Evolutionary conservation across 768 basidiomycete species (phyloP).

Genomic region (Phylloporus sp.): DNA sequence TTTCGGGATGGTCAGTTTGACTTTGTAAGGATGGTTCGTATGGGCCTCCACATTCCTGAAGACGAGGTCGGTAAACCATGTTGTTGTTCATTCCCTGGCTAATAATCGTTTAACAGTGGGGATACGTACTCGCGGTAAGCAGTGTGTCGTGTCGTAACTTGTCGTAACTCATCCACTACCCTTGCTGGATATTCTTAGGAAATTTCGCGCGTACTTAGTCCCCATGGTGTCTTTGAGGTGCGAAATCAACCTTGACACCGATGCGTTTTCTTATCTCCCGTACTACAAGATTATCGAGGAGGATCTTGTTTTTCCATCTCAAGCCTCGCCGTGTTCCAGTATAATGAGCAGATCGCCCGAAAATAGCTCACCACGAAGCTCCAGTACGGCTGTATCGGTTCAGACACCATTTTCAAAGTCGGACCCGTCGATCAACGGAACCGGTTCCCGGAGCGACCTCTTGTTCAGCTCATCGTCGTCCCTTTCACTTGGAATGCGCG

Average conservation of each 20-base stretch:
- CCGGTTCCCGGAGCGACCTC: slow-evolving; percentile 14
- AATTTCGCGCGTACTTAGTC: slow-evolving; percentile 60
- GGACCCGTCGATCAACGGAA: slow-evolving; percentile 17
- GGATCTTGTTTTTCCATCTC: slow-evolving; percentile 64
- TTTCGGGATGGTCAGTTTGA: slow-evolving; percentile 58
- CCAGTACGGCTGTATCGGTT: slow-evolving; percentile 24
- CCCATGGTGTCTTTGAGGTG: slow-evolving; percentile 64
- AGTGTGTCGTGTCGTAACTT: slow-evolving; percentile 6
- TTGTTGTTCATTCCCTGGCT: slow-evolving; percentile 7
- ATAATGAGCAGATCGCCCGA: slow-evolving; percentile 15
- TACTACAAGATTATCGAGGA: slow-evolving; percentile 64
- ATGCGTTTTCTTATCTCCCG: slow-evolving; percentile 3
- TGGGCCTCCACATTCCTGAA: slow-evolving; percentile 69
- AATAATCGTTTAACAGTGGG: slow-evolving; percentile 47
- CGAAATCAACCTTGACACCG: slow-evolving; percentile 8
- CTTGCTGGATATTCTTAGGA: slow-evolving; percentile 42
- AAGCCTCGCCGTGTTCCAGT: slow-evolving; percentile 7
- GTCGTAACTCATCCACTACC: slow-evolving; percentile 14
- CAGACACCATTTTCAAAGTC: slow-evolving; percentile 18
- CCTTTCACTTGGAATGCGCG: slow-evolving; percentile 19
- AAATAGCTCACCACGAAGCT: slow-evolving; percentile 26
- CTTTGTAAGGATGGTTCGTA: slow-evolving; percentile 58
- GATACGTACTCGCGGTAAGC: slow-evolving; percentile 57
- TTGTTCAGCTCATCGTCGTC: slow-evolving; percentile 18
- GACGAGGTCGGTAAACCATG: slow-evolving; percentile 48